Percentiles rank a stretch among this genome's conserved stretches.
These are phyloP conservation scores for Arbutus unedo DNA, from an alignment of 148 eudicot species.

Conservation along the genomic window DNA sequence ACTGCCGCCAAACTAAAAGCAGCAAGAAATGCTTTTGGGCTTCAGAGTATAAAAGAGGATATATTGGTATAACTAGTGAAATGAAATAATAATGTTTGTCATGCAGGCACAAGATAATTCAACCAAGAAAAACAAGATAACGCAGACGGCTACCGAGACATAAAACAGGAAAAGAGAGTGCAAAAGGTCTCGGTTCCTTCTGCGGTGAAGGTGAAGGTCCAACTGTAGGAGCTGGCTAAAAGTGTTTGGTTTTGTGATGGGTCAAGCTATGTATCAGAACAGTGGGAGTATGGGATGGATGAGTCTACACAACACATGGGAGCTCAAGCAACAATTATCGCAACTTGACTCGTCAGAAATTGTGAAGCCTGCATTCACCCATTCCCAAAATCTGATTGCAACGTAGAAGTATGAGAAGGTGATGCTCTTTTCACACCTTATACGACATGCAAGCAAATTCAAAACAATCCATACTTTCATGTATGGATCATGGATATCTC, in stretches of 20 bases:
- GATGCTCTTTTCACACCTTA: neutral
- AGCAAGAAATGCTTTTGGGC: neutral
- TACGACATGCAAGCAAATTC: neutral
- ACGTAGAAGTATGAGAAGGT: neutral
- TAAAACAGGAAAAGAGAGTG: too few species aligned
- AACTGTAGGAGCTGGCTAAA: too few species aligned
- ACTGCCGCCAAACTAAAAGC: neutral
- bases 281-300: neutral
- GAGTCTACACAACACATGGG: neutral
- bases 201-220: too few species aligned
- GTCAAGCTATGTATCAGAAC: too few species aligned
- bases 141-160: too few species aligned
- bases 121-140: too few species aligned
- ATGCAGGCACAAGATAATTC: too few species aligned
- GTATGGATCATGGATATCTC: neutral
- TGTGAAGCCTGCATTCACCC: neutral
- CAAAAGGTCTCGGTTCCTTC: too few species aligned
- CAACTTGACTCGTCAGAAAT: neutral
- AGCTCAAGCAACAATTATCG: neutral
- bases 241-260: too few species aligned
- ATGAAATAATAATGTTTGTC: neutral
- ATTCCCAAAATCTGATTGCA: neutral
- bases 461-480: neutral
- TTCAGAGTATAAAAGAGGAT: neutral
- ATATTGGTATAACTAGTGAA: neutral